Conservation (phyloP, 495 filamentous ascomycete genomes). For the Penicillium crystallinum region DNA sequence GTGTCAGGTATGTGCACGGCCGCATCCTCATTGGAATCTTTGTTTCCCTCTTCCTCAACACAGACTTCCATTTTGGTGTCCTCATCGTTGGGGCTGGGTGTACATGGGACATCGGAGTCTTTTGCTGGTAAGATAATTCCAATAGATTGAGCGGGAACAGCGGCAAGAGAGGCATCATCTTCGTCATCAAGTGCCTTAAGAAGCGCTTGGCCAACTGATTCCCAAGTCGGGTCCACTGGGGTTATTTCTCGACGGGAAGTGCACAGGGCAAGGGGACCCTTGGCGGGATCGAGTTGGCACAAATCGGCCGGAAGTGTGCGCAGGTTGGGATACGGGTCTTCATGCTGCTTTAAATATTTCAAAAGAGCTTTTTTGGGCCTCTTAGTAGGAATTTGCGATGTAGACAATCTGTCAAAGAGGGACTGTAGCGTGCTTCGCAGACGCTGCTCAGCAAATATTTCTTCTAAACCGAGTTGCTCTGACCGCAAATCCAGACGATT, state of each 20-base stretch:
- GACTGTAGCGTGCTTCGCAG: constrained; percentile 61
- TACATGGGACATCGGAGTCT: constrained; percentile 13
- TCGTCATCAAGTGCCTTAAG: constrained; percentile 45
- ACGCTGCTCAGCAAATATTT: constrained; percentile 75
- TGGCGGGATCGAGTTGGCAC: constrained; percentile 26
- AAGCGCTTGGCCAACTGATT: constrained; percentile 53
- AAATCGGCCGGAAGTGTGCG: constrained; percentile 46
- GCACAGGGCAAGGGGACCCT: constrained; percentile 24
- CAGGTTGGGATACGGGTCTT: constrained; percentile 75
- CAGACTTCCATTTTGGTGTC: constrained; percentile 12
- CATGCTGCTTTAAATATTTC: constrained; percentile 55
- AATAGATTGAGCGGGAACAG: constrained; percentile 35
- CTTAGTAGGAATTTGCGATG: constrained; percentile 60
- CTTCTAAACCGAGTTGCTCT: constrained; percentile 76
- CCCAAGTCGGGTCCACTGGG: constrained; percentile 44
- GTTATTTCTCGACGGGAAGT: constrained; percentile 29
- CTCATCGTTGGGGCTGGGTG: constrained; percentile 11
- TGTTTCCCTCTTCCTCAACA: constrained; percentile 6
- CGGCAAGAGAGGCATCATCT: constrained; percentile 29
- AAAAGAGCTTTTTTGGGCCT: constrained; percentile 59
- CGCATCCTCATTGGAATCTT: constrained; percentile 5
- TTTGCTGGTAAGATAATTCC: constrained; percentile 31
- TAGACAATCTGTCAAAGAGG: constrained; percentile 66
- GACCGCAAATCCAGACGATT: constrained; percentile 61
- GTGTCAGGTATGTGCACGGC: constrained; percentile 13